phyloP scores from a whole-genome alignment of 306 rosid genomes.

The Casuarina cunninghamiana region DNA sequence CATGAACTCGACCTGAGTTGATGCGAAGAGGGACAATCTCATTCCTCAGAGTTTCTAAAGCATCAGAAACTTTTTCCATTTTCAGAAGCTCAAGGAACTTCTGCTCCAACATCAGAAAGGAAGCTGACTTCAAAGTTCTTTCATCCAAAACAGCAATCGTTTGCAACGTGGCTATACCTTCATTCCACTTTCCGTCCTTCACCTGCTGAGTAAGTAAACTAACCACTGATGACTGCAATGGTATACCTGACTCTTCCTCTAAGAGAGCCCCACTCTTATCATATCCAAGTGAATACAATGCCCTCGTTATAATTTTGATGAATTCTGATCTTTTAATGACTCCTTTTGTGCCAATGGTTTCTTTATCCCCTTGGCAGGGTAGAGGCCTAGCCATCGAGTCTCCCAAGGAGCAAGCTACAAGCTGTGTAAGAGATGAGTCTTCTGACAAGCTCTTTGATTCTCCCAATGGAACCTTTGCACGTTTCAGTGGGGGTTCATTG shows the following conservation, averaged over 20 bases:
- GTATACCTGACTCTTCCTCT: slow-evolving; percentile 34
- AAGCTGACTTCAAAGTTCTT: slow-evolving; percentile 11
- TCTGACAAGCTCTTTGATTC: slow-evolving; percentile 13
- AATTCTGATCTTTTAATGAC: slow-evolving; percentile 26
- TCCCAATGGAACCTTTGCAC: slow-evolving; percentile 13
- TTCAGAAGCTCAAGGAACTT: slow-evolving; percentile 28
- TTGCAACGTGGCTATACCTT: slow-evolving; percentile 16
- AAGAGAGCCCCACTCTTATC: slow-evolving; percentile 27
- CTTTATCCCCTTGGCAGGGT: slow-evolving; percentile 19
- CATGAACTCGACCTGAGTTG: slow-evolving; percentile 13
- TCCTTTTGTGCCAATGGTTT: slow-evolving; percentile 13
- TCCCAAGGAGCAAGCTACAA: slow-evolving; percentile 18
- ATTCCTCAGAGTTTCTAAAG: slow-evolving; percentile 29
- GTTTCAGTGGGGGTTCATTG: slow-evolving; percentile 21
- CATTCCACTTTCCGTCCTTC: slow-evolving; percentile 29
- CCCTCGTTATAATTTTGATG: slow-evolving; percentile 26
- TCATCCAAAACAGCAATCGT: slow-evolving; percentile 15
- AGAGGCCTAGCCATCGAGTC: slow-evolving; percentile 24
- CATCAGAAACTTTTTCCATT: slow-evolving; percentile 15
- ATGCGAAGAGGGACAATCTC: slow-evolving; percentile 25
- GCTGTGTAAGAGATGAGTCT: slow-evolving; percentile 5
- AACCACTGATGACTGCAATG: slow-evolving; percentile 12
- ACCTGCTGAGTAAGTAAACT: slow-evolving; percentile 24
- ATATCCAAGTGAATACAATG: slow-evolving; percentile 30
- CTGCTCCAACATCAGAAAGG: slow-evolving; percentile 25